Conservation (phyloP, 805 yeast genomes). For the Diddensiella caesifluorescens region DNA sequence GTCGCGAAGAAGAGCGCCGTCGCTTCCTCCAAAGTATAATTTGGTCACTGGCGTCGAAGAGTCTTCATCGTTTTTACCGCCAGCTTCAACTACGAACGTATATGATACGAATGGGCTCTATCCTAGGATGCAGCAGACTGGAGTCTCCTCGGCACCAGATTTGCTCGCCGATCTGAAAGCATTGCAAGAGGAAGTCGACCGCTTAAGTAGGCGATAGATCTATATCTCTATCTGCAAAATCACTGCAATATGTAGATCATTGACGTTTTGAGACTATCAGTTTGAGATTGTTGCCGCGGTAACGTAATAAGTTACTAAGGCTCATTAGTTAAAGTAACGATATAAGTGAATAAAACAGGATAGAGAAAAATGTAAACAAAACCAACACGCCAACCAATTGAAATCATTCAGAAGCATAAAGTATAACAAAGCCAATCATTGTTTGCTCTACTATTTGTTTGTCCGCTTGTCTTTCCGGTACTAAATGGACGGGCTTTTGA, state of each 20-base stretch:
- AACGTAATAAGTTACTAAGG: no score
- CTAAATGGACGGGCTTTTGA: slow-evolving; percentile 15
- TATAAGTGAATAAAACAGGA: no score
- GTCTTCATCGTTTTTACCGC: not conserved
- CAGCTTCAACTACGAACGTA: not conserved
- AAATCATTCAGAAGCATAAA: no score
- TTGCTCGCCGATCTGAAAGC: slow-evolving; percentile 61
- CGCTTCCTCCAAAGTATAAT: slow-evolving; percentile 32
- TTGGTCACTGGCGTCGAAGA: not conserved
- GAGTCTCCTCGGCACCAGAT: slow-evolving; percentile 34
- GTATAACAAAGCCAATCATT: no score
- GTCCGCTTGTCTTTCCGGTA: not conserved
- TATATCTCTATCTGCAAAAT: no score
- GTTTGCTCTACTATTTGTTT: no score
- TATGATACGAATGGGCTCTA: not conserved
- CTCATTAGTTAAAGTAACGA: no score
- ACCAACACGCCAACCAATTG: no score
- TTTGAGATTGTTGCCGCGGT: no score
- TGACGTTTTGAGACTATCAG: no score
- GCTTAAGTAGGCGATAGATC: slow-evolving; percentile 38
- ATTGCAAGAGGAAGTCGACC: slow-evolving; percentile 65
- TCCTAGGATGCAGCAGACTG: slow-evolving; percentile 2
- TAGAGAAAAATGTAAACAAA: no score
- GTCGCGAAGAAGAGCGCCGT: slow-evolving; percentile 28
- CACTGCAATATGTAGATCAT: no score